A percentile compares a stretch with the other conserved stretches of the same genome.
Conservation (phyloP, 2,329 filamentous ascomycete species). For the Paraconiothyrium brasiliense region DNA sequence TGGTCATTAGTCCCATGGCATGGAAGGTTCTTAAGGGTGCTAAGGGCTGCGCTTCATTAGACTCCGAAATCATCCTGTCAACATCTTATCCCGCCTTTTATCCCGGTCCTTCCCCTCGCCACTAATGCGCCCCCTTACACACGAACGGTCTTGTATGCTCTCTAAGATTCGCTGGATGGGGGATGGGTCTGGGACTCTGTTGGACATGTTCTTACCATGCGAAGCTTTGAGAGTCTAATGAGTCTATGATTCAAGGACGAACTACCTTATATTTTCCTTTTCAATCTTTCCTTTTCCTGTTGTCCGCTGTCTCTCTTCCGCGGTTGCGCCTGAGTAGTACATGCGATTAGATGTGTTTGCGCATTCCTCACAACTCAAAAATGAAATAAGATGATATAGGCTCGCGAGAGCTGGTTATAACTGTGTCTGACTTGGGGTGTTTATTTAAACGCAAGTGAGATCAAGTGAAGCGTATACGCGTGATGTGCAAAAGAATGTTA, state of each 20-base stretch:
- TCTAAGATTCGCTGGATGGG: conserved; percentile 9
- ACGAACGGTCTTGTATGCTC: conserved; percentile 19
- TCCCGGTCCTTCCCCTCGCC: conserved; percentile 8
- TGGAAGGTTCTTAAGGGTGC: conserved; percentile 44
- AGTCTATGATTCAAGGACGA: conserved; percentile 28
- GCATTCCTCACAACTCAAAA: conserved; percentile 22
- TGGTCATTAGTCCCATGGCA: conserved; percentile 41
- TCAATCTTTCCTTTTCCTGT: conserved; percentile 9
- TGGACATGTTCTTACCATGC: conserved; percentile 25
- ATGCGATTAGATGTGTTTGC: conserved; percentile 17
- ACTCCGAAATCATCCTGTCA: conserved; percentile 50
- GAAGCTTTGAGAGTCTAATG: conserved; percentile 30
- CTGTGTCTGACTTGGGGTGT: background rate
- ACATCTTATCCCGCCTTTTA: conserved; percentile 24
- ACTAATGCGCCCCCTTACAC: conserved; percentile 10
- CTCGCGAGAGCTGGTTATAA: conserved; percentile 21
- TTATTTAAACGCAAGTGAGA: no score
- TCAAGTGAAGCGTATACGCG: no score
- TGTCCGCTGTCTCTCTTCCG: conserved; percentile 6
- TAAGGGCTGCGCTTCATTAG: conserved; percentile 48
- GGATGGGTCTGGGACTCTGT: conserved; percentile 4
- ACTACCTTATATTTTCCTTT: conserved; percentile 5
- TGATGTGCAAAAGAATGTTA: no score
- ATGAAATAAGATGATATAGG: conserved; percentile 27
- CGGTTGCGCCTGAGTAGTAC: conserved; percentile 3